Evolutionary conservation across 306 rosid genomes (phyloP).

Genomic region (Quercus agrifolia): DNA sequence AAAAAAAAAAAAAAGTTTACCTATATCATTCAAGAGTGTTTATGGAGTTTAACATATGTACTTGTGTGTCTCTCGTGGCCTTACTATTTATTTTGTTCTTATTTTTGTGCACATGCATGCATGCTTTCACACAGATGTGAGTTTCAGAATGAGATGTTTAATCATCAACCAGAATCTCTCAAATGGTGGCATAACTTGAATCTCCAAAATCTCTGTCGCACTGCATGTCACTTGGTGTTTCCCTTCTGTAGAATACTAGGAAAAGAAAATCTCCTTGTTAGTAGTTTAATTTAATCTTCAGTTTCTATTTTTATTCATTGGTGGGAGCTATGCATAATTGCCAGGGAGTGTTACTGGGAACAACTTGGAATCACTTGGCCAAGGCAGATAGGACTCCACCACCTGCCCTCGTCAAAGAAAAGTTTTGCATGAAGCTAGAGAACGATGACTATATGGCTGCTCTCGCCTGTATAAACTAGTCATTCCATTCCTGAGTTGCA

Average conservation of each 20-base stretch:
- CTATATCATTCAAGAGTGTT: too few relatives aligned
- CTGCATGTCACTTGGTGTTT: neutral
- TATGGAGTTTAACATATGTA: too few relatives aligned
- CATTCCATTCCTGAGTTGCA: slow-evolving; percentile 30
- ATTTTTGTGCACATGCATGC: too few relatives aligned
- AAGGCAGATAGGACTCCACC: slow-evolving; percentile 50
- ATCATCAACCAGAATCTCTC: too few relatives aligned
- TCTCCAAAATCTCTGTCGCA: too few relatives aligned
- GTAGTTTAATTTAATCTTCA: neutral
- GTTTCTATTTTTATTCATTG: neutral
- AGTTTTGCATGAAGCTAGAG: slow-evolving; percentile 59
- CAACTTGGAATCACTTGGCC: slow-evolving; percentile 67
- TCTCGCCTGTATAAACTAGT: slow-evolving; percentile 43
- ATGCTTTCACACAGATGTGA: neutral
- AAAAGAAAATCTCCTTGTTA: neutral
- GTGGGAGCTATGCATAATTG: slow-evolving; percentile 25
- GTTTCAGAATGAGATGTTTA: neutral
- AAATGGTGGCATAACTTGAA: too few relatives aligned
- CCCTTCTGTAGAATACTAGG: neutral
- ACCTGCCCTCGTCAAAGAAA: slow-evolving; percentile 54
- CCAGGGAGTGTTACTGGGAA: slow-evolving; percentile 67
- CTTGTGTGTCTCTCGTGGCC: too few relatives aligned
- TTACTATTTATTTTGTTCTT: too few relatives aligned
- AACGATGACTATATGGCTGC: slow-evolving; percentile 52
- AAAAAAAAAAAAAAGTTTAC: too few relatives aligned